phyloP scores from a whole-genome alignment of 345 rosid genomes.

The Viola odorata region DNA sequence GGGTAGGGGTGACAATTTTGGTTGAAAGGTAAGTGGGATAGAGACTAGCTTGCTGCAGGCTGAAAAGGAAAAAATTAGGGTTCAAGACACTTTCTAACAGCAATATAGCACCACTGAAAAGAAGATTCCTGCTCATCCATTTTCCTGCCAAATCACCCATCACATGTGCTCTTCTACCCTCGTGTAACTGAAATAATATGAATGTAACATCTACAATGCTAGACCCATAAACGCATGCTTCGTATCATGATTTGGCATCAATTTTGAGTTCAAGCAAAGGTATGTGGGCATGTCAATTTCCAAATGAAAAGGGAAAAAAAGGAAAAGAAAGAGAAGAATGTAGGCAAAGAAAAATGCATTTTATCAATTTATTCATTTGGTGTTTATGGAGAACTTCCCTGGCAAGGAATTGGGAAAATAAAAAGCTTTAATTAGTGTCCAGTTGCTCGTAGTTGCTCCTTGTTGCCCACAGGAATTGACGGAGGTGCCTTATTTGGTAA shows the following conservation, averaged over 20 bases:
- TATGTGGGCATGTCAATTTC: no score
- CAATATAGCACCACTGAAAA: not conserved
- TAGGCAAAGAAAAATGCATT: not conserved
- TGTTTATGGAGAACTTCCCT: constrained; percentile 10
- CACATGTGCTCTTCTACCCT: not conserved
- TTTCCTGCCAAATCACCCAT: not conserved
- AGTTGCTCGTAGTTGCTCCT: constrained; percentile 26
- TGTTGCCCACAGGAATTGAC: constrained; percentile 32
- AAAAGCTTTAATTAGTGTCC: constrained; percentile 6
- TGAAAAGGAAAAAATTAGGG: not conserved
- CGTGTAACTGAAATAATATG: not conserved
- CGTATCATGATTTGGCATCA: no score
- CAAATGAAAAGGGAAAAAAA: no score
- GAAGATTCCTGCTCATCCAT: constrained; percentile 3
- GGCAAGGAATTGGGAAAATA: not conserved
- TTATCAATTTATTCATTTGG: not conserved
- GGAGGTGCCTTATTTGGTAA: constrained; percentile 32
- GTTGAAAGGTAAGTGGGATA: no score
- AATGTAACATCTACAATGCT: not conserved
- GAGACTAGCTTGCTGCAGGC: no score
- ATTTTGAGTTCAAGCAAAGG: no score
- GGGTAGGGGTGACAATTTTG: no score
- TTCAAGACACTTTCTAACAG: not conserved
- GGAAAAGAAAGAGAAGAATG: constrained; percentile 1
- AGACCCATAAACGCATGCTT: not conserved